These are phyloP conservation scores for Wickerhamiella hasegawae DNA, from an alignment of 805 yeast species.

Conservation along the genomic window DNA sequence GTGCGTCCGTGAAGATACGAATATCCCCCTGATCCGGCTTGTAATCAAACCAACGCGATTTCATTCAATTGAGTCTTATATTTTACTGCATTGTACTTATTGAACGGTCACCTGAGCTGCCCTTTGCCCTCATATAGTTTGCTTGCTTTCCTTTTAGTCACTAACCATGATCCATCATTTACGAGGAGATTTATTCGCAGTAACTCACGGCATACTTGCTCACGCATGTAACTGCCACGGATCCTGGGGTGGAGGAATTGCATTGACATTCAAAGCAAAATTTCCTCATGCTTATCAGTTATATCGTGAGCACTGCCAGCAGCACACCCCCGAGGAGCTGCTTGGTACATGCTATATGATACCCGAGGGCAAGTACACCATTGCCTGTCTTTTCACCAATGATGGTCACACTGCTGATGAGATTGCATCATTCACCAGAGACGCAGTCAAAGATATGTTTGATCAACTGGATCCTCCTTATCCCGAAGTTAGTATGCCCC, in stretches of 20 bases:
- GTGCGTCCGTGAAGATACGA: too few species aligned
- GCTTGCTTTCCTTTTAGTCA: too few species aligned
- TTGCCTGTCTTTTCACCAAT: slow-evolving; percentile 67
- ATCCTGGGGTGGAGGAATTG: slow-evolving; percentile 77
- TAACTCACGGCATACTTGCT: slow-evolving; percentile 34
- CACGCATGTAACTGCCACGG: slow-evolving; percentile 76
- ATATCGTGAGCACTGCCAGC: slow-evolving; percentile 32
- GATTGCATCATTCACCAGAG: slow-evolving; percentile 36
- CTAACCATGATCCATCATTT: slow-evolving; percentile 24
- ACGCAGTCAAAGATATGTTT: slow-evolving; percentile 33
- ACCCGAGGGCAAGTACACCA: slow-evolving; percentile 23
- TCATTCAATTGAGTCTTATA: too few species aligned
- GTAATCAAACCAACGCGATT: too few species aligned
- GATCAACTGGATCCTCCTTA: slow-evolving; percentile 20
- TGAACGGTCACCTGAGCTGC: too few species aligned
- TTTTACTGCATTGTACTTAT: too few species aligned
- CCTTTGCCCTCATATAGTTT: too few species aligned
- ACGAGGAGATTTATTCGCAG: slow-evolving; percentile 40
- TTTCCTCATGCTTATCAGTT: slow-evolving; percentile 41
- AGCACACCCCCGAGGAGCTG: slow-evolving; percentile 19
- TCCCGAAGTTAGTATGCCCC: slow-evolving; percentile 43
- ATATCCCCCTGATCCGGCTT: too few species aligned
- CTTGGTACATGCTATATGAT: slow-evolving; percentile 42
- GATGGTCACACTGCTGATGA: slow-evolving; percentile 23
- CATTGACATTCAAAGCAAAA: slow-evolving; percentile 34